phyloP scores from a whole-genome alignment of 73 alveolate species.

The Blepharisma japonicum region DNA sequence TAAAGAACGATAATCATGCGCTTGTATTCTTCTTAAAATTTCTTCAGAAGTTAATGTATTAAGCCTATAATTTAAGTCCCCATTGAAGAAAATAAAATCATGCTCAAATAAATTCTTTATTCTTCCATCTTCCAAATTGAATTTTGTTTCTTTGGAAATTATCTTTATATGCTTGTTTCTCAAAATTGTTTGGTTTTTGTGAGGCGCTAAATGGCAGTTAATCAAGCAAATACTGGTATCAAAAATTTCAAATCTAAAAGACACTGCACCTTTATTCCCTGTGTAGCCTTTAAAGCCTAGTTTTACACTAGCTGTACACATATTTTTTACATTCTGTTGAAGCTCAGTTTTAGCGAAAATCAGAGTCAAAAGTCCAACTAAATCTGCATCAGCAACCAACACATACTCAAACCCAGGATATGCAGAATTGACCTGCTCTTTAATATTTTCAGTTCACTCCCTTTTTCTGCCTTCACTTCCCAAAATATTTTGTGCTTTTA shows the following conservation, averaged over 20 bases:
- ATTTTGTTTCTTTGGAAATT: neutral
- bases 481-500: neutral
- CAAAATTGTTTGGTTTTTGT: neutral
- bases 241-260: neutral
- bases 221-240: neutral
- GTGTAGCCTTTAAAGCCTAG: constrained; percentile 27
- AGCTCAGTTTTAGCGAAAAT: neutral
- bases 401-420: neutral
- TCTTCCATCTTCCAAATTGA: constrained; percentile 14
- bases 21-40: constrained; percentile 38
- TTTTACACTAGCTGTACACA: neutral
- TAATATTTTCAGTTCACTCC: neutral
- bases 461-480: neutral
- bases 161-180: neutral
- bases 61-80: constrained; percentile 55
- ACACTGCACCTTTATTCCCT: constrained; percentile 19
- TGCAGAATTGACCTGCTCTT: neutral
- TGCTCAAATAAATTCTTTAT: constrained; percentile 39
- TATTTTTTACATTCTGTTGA: neutral
- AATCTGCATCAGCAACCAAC: neutral
- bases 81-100: constrained; percentile 49
- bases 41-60: constrained; percentile 33
- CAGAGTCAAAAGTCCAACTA: constrained; percentile 6
- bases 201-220: constrained; percentile 19
- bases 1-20: constrained; percentile 22